Evolutionary conservation across 495 filamentous ascomycete genomes (phyloP).

Genomic region (Hypoxylon subgilvum): DNA sequence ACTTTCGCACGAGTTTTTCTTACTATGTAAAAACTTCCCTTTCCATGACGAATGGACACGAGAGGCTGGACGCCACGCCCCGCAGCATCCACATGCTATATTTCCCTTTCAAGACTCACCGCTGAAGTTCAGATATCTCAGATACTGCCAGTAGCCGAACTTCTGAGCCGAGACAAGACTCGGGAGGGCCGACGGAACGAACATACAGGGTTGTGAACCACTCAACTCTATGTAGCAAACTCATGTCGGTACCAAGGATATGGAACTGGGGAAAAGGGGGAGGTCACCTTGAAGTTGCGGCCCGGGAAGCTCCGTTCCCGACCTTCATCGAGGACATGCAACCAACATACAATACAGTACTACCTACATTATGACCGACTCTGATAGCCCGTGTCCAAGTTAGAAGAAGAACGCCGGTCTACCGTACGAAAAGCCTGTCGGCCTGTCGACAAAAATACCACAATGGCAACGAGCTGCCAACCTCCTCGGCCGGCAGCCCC

Average conservation of each 20-base stretch:
- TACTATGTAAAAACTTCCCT: too few relatives aligned
- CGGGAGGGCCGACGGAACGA: constrained; percentile 6
- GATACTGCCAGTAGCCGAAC: not conserved
- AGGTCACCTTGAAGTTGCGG: constrained; percentile 6
- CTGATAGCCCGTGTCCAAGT: not conserved
- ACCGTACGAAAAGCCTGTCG: constrained; percentile 11
- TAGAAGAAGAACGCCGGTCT: constrained; percentile 14
- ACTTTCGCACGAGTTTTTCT: constrained; percentile 3
- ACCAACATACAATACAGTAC: too few relatives aligned
- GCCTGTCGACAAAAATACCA: constrained; percentile 18
- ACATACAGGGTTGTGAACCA: constrained; percentile 2
- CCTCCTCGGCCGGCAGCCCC: constrained; percentile 13
- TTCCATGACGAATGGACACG: too few relatives aligned
- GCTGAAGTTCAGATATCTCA: constrained; percentile 1
- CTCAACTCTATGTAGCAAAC: too few relatives aligned
- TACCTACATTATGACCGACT: not conserved
- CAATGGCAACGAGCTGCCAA: constrained; percentile 18
- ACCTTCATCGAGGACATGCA: constrained; percentile 3
- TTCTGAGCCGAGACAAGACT: constrained; percentile 10
- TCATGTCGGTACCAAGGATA: constrained; percentile 26
- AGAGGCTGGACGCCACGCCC: too few relatives aligned
- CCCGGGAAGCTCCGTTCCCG: constrained; percentile 32
- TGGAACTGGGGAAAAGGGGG: constrained; percentile 21
- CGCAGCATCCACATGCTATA: constrained; percentile 15
- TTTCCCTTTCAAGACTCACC: constrained; percentile 22